Percentiles rank a stretch among this genome's conserved stretches.
These are phyloP conservation scores for Coemansia sp. DNA, from an alignment of 192 early-diverging fungal genomes.

Conservation along the genomic window DNA sequence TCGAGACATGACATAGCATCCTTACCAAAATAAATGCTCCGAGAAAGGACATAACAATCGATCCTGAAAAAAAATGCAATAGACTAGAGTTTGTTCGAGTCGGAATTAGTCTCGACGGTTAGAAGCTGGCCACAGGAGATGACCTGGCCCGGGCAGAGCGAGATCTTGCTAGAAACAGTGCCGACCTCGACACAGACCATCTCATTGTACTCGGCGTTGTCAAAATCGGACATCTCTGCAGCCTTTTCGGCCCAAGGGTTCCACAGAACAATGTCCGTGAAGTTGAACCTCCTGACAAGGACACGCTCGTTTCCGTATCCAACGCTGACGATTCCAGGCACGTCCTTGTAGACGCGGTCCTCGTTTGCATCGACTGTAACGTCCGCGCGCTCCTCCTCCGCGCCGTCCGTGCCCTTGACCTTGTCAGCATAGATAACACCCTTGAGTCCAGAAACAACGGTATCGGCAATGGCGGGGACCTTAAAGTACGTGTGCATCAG, in stretches of 20 bases:
- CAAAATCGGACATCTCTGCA: conserved; percentile 87
- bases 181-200: conserved; percentile 94
- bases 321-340: conserved; percentile 55
- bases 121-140: conserved; percentile 77
- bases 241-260: conserved; percentile 96
- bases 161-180: conserved; percentile 67
- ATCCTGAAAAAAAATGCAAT: background rate
- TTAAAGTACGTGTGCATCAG: conserved; percentile 94
- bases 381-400: conserved; percentile 52
- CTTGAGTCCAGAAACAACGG: conserved; percentile 68
- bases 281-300: conserved; percentile 40
- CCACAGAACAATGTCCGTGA: conserved; percentile 79
- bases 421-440: conserved; percentile 74
- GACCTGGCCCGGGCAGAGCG: conserved; percentile 66
- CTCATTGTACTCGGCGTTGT: conserved; percentile 78
- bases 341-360: conserved; percentile 84
- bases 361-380: conserved; percentile 73
- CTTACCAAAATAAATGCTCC: too few species aligned
- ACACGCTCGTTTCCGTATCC: conserved; percentile 24
- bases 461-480: conserved; percentile 65
- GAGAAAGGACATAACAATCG: too few species aligned
- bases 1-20: background rate
- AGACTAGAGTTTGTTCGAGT: background rate
- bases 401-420: conserved; percentile 52
- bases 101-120: conserved; percentile 11